Percentiles rank a stretch among this genome's conserved stretches.
These are phyloP conservation scores for Testicularia cyperi DNA, from an alignment of 1,284 basidiomycete species.

Conservation along the genomic window DNA sequence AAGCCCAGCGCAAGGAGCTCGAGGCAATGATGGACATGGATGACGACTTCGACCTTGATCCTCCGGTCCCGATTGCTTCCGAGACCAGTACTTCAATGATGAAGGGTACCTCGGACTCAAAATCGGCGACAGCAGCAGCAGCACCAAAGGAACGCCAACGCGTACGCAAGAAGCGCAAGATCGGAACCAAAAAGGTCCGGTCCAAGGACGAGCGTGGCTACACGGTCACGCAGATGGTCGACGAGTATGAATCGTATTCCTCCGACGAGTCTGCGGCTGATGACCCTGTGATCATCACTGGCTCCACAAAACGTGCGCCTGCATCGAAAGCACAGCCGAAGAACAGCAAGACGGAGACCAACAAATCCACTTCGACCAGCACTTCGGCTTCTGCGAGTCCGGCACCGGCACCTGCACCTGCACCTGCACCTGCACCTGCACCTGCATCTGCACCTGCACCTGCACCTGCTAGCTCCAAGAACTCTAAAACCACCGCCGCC, in stretches of 20 bases:
- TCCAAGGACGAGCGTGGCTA: slow-evolving; percentile 54
- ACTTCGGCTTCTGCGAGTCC: slow-evolving; percentile 28
- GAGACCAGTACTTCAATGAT: slow-evolving; percentile 33
- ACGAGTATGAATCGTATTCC: slow-evolving; percentile 51
- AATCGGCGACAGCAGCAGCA: background rate
- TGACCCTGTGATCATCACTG: too few species aligned
- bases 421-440: slow-evolving; percentile 6
- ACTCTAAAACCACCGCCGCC: slow-evolving; percentile 4
- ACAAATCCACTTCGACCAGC: slow-evolving; percentile 9
- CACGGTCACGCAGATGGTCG: slow-evolving; percentile 37
- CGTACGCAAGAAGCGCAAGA: slow-evolving; percentile 47
- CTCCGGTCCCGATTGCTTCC: slow-evolving; percentile 19
- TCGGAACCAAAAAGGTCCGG: slow-evolving; percentile 42
- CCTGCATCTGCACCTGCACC: background rate
- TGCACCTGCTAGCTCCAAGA: slow-evolving; percentile 1
- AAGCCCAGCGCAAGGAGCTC: slow-evolving; percentile 9
- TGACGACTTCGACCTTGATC: slow-evolving; percentile 22
- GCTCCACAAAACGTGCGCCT: slow-evolving; percentile 15
- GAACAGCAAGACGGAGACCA: background rate
- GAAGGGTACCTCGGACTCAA: slow-evolving; percentile 11
- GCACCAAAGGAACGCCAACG: slow-evolving; percentile 25
- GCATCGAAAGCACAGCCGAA: slow-evolving; percentile 3
- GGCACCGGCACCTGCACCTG: slow-evolving; percentile 6
- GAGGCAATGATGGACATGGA: slow-evolving; percentile 40
- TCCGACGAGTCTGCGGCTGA: slow-evolving; percentile 48